Evolutionary conservation across 495 filamentous ascomycete species (phyloP).

Genomic region (Penicillium crystallinum): DNA sequence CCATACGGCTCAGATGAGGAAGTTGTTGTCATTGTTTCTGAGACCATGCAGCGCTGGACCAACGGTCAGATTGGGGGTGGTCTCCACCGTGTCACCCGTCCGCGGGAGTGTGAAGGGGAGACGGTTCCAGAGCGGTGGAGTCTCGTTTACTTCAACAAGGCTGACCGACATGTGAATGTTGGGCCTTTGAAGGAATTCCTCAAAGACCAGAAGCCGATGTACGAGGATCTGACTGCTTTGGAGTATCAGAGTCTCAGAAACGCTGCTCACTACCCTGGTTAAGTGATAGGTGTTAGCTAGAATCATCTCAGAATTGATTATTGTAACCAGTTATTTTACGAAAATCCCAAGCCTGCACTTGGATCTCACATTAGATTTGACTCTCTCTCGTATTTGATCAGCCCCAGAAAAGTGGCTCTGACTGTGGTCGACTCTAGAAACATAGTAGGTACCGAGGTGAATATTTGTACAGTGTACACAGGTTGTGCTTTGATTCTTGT

Average conservation of each 20-base stretch:
- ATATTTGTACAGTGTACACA: no score
- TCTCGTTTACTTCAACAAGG: slow-evolving; percentile 6
- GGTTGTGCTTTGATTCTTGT: no score
- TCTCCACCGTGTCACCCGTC: slow-evolving; percentile 35
- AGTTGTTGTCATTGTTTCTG: slow-evolving; percentile 35
- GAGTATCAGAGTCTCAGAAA: slow-evolving; percentile 6
- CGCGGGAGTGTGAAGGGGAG: background rate
- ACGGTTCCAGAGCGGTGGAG: slow-evolving; percentile 3
- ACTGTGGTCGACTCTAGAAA: no score
- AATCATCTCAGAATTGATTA: background rate
- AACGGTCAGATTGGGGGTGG: slow-evolving; percentile 38
- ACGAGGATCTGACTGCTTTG: slow-evolving; percentile 7
- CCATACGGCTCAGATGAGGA: slow-evolving; percentile 22
- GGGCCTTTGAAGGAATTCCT: slow-evolving; percentile 4
- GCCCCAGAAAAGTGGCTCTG: no score
- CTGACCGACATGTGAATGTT: slow-evolving; percentile 5
- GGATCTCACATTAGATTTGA: no score
- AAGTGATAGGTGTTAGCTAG: background rate
- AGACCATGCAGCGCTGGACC: slow-evolving; percentile 15
- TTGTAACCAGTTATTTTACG: no score
- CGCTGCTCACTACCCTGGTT: background rate
- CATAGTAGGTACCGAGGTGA: no score
- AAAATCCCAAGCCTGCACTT: background rate
- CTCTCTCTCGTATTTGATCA: no score
- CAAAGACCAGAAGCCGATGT: background rate